Percentiles rank a stretch among this genome's conserved stretches.
Evolutionary conservation across 1,139 yeast genomes (phyloP).

Genomic region (Diutina mesorugosa): DNA sequence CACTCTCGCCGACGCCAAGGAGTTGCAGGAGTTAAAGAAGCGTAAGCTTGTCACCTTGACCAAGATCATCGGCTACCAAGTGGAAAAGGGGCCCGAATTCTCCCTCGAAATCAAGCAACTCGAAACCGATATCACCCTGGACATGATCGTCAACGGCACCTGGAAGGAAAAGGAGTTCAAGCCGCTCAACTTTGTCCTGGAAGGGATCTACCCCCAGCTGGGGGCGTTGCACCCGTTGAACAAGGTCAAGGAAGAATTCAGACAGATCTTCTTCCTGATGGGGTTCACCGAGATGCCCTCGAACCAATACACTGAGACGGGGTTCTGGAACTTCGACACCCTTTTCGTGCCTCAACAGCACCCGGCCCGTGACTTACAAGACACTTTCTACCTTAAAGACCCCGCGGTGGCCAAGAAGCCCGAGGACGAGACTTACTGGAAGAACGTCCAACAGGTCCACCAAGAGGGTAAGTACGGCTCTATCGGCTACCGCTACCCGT

Average conservation of each 20-base stretch:
- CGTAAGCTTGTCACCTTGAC: conserved; percentile 70
- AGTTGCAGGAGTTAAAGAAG: conserved; percentile 77
- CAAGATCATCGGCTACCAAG: conserved; percentile 64
- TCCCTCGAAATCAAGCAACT: conserved; percentile 66
- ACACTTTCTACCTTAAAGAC: conserved; percentile 92
- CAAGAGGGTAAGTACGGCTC: conserved; percentile 88
- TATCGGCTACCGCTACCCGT: conserved; percentile 95
- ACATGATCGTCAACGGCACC: conserved; percentile 68
- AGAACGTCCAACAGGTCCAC: conserved; percentile 72
- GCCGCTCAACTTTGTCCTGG: conserved; percentile 91
- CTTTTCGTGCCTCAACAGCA: conserved; percentile 97
- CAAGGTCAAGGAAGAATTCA: conserved; percentile 93
- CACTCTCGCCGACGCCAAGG: conserved; percentile 46
- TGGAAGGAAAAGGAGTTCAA: conserved; percentile 85
- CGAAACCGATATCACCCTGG: conserved; percentile 90
- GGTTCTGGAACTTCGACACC: conserved; percentile 98
- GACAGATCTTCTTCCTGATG: conserved; percentile 94
- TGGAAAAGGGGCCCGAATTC: conserved; percentile 75
- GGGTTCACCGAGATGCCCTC: conserved; percentile 99
- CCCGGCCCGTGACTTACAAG: conserved; percentile 98
- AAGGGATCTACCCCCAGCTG: conserved; percentile 73
- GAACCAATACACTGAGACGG: conserved; percentile 92
- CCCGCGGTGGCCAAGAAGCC: conserved; percentile 75
- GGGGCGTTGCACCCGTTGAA: conserved; percentile 96
- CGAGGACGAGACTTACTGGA: conserved; percentile 64